These are phyloP conservation scores for Acacia acuminata DNA, from an alignment of 306 rosid genomes.

Conservation along the genomic window DNA sequence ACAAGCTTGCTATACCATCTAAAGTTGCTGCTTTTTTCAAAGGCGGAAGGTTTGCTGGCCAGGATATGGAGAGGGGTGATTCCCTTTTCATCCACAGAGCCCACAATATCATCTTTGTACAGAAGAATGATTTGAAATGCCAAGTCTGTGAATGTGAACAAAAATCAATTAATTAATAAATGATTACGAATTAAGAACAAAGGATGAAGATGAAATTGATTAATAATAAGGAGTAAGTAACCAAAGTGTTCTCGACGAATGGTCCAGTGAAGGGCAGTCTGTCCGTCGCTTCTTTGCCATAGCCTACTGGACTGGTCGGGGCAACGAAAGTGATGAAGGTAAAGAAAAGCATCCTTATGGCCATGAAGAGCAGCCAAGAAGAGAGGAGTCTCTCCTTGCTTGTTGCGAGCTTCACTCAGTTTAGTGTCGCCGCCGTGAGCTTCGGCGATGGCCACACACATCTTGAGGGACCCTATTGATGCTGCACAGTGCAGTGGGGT, in stretches of 20 bases:
- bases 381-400: background rate
- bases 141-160: background rate
- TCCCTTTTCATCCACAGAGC: background rate
- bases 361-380: background rate
- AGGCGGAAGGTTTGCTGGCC: too few species aligned
- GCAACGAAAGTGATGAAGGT: background rate
- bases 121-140: background rate
- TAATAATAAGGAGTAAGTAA: background rate
- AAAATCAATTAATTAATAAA: too few species aligned
- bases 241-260: background rate
- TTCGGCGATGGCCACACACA: background rate
- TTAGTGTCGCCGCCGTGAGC: background rate
- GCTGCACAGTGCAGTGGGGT: slow-evolving; percentile 7
- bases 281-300: background rate
- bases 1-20: too few species aligned
- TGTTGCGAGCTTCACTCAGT: background rate
- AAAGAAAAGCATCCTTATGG: background rate
- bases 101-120: background rate
- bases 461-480: background rate
- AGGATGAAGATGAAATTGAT: too few species aligned
- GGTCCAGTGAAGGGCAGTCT: background rate
- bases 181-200: too few species aligned
- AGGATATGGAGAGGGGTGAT: background rate
- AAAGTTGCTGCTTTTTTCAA: too few species aligned
- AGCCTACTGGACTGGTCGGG: background rate